A percentile compares a stretch with the other conserved stretches of the same genome.
Conservation (phyloP, 2,329 filamentous ascomycete genomes). For the Diaporthe sp. region DNA sequence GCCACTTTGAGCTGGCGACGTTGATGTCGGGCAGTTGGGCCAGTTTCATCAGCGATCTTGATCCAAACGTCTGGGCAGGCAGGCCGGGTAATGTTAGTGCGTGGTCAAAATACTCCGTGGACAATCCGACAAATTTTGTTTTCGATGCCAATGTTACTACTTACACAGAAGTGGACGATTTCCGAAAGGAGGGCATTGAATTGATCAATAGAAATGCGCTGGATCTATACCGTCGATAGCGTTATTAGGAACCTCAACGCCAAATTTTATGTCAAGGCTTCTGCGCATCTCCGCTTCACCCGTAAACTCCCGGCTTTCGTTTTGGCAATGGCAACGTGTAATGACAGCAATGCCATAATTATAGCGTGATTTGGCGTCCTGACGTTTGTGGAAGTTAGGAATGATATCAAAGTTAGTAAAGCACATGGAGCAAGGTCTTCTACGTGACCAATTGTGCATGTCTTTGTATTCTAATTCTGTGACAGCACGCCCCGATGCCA, state of each 20-base stretch:
- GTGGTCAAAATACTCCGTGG: background rate
- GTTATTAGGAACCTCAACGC: background rate
- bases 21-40: constrained; percentile 43
- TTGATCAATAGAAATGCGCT: constrained; percentile 8
- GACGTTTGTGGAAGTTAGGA: no score
- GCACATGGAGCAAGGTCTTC: no score
- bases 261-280: background rate
- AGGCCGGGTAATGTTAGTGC: background rate
- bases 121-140: constrained; percentile 17
- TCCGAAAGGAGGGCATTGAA: constrained; percentile 15
- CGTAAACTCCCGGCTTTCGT: no score
- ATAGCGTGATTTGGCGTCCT: no score
- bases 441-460: no score
- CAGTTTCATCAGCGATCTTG: constrained; percentile 41
- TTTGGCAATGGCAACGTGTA: no score
- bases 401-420: no score
- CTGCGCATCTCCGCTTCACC: no score
- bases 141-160: constrained; percentile 30
- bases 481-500: no score
- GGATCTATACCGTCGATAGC: background rate
- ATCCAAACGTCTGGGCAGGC: constrained; percentile 39
- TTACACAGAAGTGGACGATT: constrained; percentile 26
- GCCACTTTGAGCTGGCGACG: constrained; percentile 24
- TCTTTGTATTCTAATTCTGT: no score
- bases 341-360: no score